phyloP scores from a whole-genome alignment of 2,329 filamentous ascomycete species.

The Volutella citrinella region DNA sequence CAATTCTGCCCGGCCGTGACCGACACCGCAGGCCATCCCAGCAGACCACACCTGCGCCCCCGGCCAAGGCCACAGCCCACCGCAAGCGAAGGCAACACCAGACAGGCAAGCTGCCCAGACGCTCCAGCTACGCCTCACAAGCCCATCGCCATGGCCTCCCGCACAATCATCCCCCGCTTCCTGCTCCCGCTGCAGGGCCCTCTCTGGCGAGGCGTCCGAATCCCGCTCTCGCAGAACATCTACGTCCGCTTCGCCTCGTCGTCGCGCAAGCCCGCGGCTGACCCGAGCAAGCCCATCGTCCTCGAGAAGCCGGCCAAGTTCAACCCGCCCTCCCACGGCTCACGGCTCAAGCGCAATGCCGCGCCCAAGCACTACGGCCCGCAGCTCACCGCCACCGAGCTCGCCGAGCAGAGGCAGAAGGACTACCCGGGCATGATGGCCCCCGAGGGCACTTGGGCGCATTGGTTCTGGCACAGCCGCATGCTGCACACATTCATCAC shows the following conservation, averaged over 20 bases:
- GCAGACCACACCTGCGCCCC: too few species aligned
- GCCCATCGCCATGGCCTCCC: conserved; percentile 45
- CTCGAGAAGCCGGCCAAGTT: conserved; percentile 88
- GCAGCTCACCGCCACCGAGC: conserved; percentile 62
- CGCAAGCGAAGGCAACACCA: too few species aligned
- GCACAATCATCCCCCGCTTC: conserved; percentile 61
- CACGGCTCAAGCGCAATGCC: conserved; percentile 56
- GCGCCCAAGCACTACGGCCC: conserved; percentile 73
- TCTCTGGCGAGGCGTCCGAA: conserved; percentile 48
- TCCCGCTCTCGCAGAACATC: conserved; percentile 34
- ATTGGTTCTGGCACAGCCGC: conserved; percentile 79
- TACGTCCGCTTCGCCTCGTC: conserved; percentile 34
- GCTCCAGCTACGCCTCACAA: too few species aligned
- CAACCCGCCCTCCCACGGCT: conserved; percentile 85
- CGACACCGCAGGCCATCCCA: too few species aligned
- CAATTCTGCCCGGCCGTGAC: too few species aligned
- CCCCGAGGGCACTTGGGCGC: conserved; percentile 73
- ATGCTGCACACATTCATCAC: conserved; percentile 79
- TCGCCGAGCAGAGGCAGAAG: conserved; percentile 61
- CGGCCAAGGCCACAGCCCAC: too few species aligned
- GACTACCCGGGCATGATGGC: conserved; percentile 90
- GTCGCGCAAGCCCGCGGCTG: conserved; percentile 6
- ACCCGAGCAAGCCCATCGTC: conserved; percentile 56
- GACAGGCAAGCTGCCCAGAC: too few species aligned
- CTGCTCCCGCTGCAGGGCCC: conserved; percentile 61